Evolutionary conservation across 2,329 filamentous ascomycete genomes (phyloP).

Genomic region (Massarina eburnea): DNA sequence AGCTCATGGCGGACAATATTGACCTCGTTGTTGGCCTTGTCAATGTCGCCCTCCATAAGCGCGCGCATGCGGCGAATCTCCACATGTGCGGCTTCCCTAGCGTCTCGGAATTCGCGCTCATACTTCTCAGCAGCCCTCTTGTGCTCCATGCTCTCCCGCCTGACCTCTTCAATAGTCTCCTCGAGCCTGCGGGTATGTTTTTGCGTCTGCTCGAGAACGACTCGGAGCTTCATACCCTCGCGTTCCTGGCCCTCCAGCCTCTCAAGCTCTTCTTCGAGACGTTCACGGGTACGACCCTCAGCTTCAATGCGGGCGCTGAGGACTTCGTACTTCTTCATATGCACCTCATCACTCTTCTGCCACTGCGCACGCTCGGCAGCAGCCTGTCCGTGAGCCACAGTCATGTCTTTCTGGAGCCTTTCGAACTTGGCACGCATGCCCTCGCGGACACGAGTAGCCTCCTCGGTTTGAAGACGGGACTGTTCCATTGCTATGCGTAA

Average conservation of each 20-base stretch:
- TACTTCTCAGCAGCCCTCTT: conserved; percentile 68
- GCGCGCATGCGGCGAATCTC: conserved; percentile 81
- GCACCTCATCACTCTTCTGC: conserved; percentile 67
- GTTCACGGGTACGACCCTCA: conserved; percentile 46
- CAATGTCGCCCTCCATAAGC: conserved; percentile 78
- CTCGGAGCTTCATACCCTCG: conserved; percentile 74
- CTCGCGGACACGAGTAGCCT: conserved; percentile 82
- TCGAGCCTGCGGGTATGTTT: conserved; percentile 67
- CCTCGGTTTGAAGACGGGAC: conserved; percentile 76
- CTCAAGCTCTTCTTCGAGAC: conserved; percentile 51
- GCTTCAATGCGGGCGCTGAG: conserved; percentile 56
- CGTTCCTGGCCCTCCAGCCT: conserved; percentile 62
- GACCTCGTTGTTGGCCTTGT: conserved; percentile 81
- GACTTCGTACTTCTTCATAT: conserved; percentile 56
- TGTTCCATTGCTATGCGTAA: conserved; percentile 73
- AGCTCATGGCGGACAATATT: conserved; percentile 80
- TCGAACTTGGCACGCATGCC: conserved; percentile 83
- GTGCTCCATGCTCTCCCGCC: conserved; percentile 70
- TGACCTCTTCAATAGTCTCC: conserved; percentile 54
- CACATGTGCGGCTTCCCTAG: conserved; percentile 73
- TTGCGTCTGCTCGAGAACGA: conserved; percentile 65
- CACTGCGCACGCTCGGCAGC: conserved; percentile 79
- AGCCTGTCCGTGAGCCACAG: conserved; percentile 73
- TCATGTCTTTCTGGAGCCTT: conserved; percentile 85
- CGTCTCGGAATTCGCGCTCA: conserved; percentile 82